phyloP scores from a whole-genome alignment of 2,329 filamentous ascomycete species.

The Pestalotiopsis sp. region DNA sequence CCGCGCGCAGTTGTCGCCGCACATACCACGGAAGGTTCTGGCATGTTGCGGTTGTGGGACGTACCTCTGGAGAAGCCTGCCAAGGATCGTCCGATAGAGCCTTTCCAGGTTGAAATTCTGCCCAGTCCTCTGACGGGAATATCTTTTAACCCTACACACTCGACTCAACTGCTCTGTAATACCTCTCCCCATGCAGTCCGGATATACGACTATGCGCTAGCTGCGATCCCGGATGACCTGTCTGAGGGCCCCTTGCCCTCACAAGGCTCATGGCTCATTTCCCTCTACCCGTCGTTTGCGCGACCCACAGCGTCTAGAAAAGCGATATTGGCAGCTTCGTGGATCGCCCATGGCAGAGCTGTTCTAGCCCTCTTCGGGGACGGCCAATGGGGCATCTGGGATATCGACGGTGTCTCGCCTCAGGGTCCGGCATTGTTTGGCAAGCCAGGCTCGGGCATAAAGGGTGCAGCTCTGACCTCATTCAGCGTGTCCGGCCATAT shows the following conservation, averaged over 20 bases:
- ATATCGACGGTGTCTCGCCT: conserved; percentile 59
- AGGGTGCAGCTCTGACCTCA: conserved; percentile 57
- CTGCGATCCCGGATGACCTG: conserved; percentile 53
- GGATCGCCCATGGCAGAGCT: conserved; percentile 61
- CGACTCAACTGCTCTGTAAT: conserved; percentile 58
- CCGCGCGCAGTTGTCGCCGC: conserved; percentile 58
- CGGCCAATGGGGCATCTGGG: conserved; percentile 69
- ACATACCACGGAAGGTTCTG: conserved; percentile 59
- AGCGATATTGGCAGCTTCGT: conserved; percentile 60
- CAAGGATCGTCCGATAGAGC: conserved; percentile 38
- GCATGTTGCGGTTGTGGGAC: conserved; percentile 59
- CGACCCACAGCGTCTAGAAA: conserved; percentile 53
- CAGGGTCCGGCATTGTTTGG: conserved; percentile 46
- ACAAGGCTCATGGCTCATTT: conserved; percentile 65
- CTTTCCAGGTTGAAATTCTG: conserved; percentile 63
- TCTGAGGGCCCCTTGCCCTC: conserved; percentile 51
- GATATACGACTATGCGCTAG: conserved; percentile 60
- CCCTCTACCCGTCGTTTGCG: conserved; percentile 58
- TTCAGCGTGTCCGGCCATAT: conserved; percentile 61
- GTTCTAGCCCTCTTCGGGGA: conserved; percentile 60
- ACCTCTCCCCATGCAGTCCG: conserved; percentile 56
- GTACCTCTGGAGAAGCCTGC: conserved; percentile 47
- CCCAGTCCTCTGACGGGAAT: conserved; percentile 54
- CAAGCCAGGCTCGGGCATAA: conserved; percentile 51
- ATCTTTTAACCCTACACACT: conserved; percentile 60